Evolutionary conservation across 345 rosid species (phyloP), one percentile per base, ranked within the genome.

Genomic region (Salix exigua): DNA sequence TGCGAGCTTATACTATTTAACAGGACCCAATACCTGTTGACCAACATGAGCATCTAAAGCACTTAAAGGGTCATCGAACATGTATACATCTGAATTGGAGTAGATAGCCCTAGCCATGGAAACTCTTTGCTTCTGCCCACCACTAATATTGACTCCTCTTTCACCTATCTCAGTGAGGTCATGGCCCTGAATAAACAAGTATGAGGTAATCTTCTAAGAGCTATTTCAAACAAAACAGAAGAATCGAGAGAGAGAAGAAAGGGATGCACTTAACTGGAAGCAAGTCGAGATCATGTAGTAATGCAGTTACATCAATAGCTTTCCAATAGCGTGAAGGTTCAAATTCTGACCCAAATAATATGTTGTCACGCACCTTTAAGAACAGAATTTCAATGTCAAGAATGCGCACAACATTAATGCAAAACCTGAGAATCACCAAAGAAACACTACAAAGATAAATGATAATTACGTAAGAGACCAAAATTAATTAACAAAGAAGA

Each of bases 271-370:
- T 28, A 78, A 78, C 98, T 53, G 97, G 95, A 73, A 96, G 80
- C 76, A 92, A 82, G 70, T 96, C 94, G 71, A 96, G 99, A 83
- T 96, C 99, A 72, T 96, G 98, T 60, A 83, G 88, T 83, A 96
- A 79, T 51, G 97, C 85, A 75, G 98, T 92, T 82, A 88, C 91
- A 73, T 94, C 97, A 83, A 94, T 87, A 74, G 93, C 88, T 85
- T 85, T 87, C 83, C 87, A 86, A 75, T 96, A 96, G 82, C 88
- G 89, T 69, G 83, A 83, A 21, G 86, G 76, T 70, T 94, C 97
- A 83, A 83, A 94, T 35, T 87, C 77, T 76, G 97, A 88, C 72
- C 98, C 97, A 83, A 96, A 96, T 77, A 96, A 83, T 82, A 96
- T 92, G 83, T 96, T 96, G 70, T 84, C 98, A 55, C 98, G 92